A percentile compares a stretch with the other conserved stretches of the same genome.
Conservation (phyloP, 495 filamentous ascomycete species). For the Xylaria venustula region DNA sequence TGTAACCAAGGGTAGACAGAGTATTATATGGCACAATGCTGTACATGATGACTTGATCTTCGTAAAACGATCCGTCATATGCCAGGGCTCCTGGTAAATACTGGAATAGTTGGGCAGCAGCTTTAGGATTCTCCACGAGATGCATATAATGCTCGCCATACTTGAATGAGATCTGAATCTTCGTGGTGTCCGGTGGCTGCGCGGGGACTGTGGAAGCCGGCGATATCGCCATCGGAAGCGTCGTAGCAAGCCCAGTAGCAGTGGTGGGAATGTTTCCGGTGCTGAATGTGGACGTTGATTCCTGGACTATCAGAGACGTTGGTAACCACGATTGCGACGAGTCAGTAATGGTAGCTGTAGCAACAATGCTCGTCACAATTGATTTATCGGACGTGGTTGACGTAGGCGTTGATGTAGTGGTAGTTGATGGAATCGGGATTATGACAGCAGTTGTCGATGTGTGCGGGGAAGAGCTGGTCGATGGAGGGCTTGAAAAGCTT, state of each 20-base stretch:
- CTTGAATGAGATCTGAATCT: slow-evolving; percentile 84
- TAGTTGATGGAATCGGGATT: slow-evolving; percentile 2
- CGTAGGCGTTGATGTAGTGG: slow-evolving; percentile 2
- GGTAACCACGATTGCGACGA: slow-evolving; percentile 43
- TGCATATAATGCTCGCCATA: slow-evolving; percentile 78
- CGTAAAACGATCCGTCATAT: slow-evolving; percentile 53
- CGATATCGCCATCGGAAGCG: slow-evolving; percentile 71
- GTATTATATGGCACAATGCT: slow-evolving; percentile 80
- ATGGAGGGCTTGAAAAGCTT: slow-evolving; percentile 1
- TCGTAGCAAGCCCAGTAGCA: slow-evolving; percentile 54
- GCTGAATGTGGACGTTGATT: slow-evolving; percentile 30
- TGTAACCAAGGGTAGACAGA: slow-evolving; percentile 63
- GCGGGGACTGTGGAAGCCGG: slow-evolving; percentile 43
- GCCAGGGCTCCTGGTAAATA: slow-evolving; percentile 73
- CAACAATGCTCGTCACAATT: slow-evolving; percentile 35
- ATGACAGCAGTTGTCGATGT: slow-evolving; percentile 8
- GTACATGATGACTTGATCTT: slow-evolving; percentile 64
- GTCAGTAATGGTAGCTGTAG: slow-evolving; percentile 40
- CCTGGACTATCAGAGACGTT: slow-evolving; percentile 42
- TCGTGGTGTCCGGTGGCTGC: slow-evolving; percentile 57
- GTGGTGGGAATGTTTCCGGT: slow-evolving; percentile 19
- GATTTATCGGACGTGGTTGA: slow-evolving; percentile 21
- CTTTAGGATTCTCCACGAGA: slow-evolving; percentile 65
- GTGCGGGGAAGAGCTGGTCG: neutral
- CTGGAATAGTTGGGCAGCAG: slow-evolving; percentile 83